Base-by-base conservation (phyloP, 345 rosid genomes). In the Pelargonium nanum region DNA sequence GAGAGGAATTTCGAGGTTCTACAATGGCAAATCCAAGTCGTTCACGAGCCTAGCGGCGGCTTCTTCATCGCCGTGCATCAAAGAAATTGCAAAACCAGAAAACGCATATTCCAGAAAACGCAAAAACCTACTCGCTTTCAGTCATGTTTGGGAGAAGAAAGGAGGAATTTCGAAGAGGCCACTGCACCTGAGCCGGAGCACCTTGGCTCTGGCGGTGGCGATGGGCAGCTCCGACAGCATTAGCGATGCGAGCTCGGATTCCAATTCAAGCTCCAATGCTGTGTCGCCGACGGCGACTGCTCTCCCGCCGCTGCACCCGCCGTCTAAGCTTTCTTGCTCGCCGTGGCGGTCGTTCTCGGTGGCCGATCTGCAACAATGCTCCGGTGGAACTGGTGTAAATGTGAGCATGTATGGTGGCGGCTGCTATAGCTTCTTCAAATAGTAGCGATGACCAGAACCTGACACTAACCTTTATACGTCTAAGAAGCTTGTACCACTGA, bases 1-100 rank as follows among this genome's bases (percentile, higher is more conserved):
- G 81, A 81, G 78, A 71, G 91, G 97, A 12, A 85, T 93, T 53
- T 93, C 99, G 0, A 85, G 66, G 28, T 89, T 76, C 71, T 93
- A 87, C 73, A 71, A 60, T 55, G 99, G 99, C 5, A 93, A 89
- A 72, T 89, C 99, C 0, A 89, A 80, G 74, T 87, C 96, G 0
- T 93, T 77, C 58, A 80, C 97, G 0, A 87, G 76, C 63, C 58
- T 93, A 52, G 78, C 71, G 0, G 83, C 72, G 1, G 84, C 81
- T 0, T 69, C 89, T 2, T 60, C 86, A 26, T 67, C 80, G 65
- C 66, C 81, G 7, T 72, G 85, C 6, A 72, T 75, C 23, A 83
- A 73, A 69, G 97, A 87, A 24, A 75, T 87, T 7, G 82, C 77
- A 1, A 93, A 93, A 66, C 89, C 86, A 0, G 99, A 93, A 64